phyloP scores from a whole-genome alignment of 768 basidiomycete genomes.

The Lentinula guzmanii region DNA sequence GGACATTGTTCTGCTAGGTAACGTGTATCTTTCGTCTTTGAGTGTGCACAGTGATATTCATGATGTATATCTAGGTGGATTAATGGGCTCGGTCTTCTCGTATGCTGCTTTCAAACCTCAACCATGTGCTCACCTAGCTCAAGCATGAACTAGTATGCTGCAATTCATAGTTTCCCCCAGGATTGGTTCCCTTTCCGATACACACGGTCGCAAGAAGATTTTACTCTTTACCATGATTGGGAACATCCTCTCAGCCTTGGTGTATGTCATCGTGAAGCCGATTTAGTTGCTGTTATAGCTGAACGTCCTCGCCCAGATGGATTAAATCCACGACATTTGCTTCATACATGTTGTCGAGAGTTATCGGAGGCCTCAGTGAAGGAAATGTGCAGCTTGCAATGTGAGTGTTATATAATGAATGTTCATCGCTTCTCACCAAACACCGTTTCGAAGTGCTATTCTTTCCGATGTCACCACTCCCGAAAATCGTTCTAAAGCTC shows the following conservation, averaged over 20 bases:
- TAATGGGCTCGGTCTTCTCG: conserved; percentile 94
- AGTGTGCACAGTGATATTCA: not conserved
- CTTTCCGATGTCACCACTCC: conserved; percentile 86
- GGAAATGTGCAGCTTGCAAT: conserved; percentile 97
- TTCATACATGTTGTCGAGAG: conserved; percentile 81
- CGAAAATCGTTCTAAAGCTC: conserved; percentile 73
- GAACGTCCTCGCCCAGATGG: conserved; percentile 49
- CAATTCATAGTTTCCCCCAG: conserved; percentile 81
- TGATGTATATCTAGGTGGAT: conserved; percentile 45
- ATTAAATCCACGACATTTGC: conserved; percentile 86
- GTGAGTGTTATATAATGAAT: conserved; percentile 37
- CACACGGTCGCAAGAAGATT: conserved; percentile 80
- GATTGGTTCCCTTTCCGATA: conserved; percentile 83
- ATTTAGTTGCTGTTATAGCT: not conserved
- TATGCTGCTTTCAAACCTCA: conserved; percentile 32
- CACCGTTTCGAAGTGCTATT: conserved; percentile 61
- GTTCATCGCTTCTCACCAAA: not conserved
- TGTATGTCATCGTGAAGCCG: conserved; percentile 44
- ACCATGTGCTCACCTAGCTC: conserved; percentile 23
- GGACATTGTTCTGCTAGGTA: conserved; percentile 92
- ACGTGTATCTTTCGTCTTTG: not conserved
- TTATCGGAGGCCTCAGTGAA: conserved; percentile 92
- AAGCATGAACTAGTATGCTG: conserved; percentile 50
- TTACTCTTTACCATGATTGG: conserved; percentile 88
- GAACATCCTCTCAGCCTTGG: conserved; percentile 83